Evolutionary conservation across 441 rosid species (phyloP), one percentile per base, ranked within the genome.

Genomic region (Theobroma grandiflorum): DNA sequence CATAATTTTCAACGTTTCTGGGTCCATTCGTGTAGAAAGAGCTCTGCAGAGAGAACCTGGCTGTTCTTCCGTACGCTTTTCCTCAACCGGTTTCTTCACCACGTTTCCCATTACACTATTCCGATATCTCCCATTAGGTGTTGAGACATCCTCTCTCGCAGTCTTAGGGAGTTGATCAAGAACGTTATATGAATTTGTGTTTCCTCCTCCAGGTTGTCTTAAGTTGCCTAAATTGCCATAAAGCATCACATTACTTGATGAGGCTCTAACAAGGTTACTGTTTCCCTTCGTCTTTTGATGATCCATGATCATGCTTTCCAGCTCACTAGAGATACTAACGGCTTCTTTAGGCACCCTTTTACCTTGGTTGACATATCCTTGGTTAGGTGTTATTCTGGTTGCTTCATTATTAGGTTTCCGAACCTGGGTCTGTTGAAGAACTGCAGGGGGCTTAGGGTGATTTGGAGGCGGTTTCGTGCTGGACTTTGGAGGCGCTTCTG

Each of bases 1-100:
- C 98, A 92, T 90, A 2, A 93, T 92, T 82, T 96, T 96, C 86
- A 96, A 81, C 8, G 90, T 91, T 81, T 96, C 99, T 0, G 99
- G 99, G 79, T 96, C 99, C 97, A 95, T 96, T 84, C 98, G 87
- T 0, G 99, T 96, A 0, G 99, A 95, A 35, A 95, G 77, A 6
- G 96, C 96, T 58, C 98, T 88, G 70, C 99, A 96, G 52, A 96
- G 87, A 4, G 99, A 91, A 69, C 84, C 89, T 0, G 88, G 71
- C 9, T 78, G 85, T 9, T 81, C 83, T 15, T 65, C 81, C 1
- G 81, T 77, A 4, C 85, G 81, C 38, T 83, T 78, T 53, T 82
- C 68, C 50, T 67, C 69, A 11, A 67, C 42, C 5, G 71, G 84
- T 55, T 81, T 90, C 81, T 85, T 87, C 20, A 75, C 91, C 11